These are phyloP conservation scores for Lactarius sanguifluus DNA, from an alignment of 768 basidiomycete species.

Conservation along the genomic window DNA sequence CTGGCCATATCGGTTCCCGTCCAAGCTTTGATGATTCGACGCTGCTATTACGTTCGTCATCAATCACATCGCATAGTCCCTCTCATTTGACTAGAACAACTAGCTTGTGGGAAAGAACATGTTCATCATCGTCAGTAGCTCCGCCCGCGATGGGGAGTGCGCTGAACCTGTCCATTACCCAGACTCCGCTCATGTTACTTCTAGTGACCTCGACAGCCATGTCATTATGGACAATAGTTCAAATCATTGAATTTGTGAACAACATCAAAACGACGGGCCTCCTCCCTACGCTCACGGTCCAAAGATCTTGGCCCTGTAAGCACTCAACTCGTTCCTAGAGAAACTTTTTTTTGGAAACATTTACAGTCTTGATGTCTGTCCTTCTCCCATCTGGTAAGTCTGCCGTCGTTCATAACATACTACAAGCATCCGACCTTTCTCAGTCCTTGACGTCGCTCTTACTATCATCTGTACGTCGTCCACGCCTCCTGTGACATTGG, in stretches of 20 bases:
- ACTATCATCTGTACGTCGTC: background rate
- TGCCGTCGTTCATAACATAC: background rate
- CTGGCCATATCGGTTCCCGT: slow-evolving; percentile 13
- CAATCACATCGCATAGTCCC: background rate
- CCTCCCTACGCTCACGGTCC: too few relatives aligned
- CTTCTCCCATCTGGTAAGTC: background rate
- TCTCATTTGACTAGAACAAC: background rate
- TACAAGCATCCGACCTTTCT: background rate
- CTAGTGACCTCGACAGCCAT: slow-evolving; percentile 1
- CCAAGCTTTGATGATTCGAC: slow-evolving; percentile 20
- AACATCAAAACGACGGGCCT: background rate
- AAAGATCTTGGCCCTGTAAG: slow-evolving; percentile 13
- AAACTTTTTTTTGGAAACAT: background rate
- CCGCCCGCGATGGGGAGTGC: background rate
- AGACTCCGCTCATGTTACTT: slow-evolving; percentile 12
- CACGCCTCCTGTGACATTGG: background rate
- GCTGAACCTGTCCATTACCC: background rate
- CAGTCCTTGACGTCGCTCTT: background rate
- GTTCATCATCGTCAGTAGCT: slow-evolving; percentile 13
- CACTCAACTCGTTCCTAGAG: background rate
- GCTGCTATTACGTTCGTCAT: slow-evolving; percentile 23
- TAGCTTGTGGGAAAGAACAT: slow-evolving; percentile 15
- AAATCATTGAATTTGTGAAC: too few relatives aligned
- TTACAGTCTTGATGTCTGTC: background rate
- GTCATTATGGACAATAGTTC: background rate